phyloP scores from a whole-genome alignment of 2,329 filamentous ascomycete species.

The Geosmithia morbida region DNA sequence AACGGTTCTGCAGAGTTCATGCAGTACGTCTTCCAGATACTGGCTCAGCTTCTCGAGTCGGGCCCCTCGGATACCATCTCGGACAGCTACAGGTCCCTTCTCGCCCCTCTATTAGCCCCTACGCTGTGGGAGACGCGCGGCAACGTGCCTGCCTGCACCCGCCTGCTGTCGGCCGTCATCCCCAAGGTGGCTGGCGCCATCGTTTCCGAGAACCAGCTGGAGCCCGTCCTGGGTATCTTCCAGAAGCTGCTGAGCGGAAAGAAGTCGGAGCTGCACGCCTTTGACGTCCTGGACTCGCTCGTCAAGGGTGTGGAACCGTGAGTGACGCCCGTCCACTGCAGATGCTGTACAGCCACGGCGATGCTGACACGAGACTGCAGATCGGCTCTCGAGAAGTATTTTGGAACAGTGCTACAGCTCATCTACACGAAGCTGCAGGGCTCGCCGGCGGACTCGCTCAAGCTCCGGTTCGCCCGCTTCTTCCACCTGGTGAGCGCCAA shows the following conservation, averaged over 20 bases:
- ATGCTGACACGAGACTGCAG: slow-evolving; percentile 20
- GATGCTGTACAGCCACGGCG: too few relatives aligned
- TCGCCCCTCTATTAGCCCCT: slow-evolving; percentile 67
- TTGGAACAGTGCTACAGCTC: slow-evolving; percentile 64
- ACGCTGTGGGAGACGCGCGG: slow-evolving; percentile 81
- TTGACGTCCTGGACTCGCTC: slow-evolving; percentile 78
- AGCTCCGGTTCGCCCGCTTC: slow-evolving; percentile 79
- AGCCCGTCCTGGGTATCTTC: slow-evolving; percentile 88
- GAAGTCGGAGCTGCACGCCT: slow-evolving; percentile 71
- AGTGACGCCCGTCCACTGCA: slow-evolving; percentile 13
- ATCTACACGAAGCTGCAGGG: slow-evolving; percentile 67
- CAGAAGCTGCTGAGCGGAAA: slow-evolving; percentile 75
- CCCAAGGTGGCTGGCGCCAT: slow-evolving; percentile 62
- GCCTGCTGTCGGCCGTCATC: slow-evolving; percentile 73
- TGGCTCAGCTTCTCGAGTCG: slow-evolving; percentile 78
- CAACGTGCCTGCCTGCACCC: slow-evolving; percentile 82
- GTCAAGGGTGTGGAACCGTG: slow-evolving; percentile 59
- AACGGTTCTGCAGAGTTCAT: slow-evolving; percentile 57
- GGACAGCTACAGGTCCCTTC: slow-evolving; percentile 64
- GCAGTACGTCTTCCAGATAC: slow-evolving; percentile 91
- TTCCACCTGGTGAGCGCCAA: slow-evolving; percentile 82
- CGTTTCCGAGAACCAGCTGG: slow-evolving; percentile 64
- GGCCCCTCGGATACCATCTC: slow-evolving; percentile 69
- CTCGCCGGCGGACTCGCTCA: slow-evolving; percentile 59
- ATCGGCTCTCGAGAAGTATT: slow-evolving; percentile 56